Percentiles rank a stretch among this genome's conserved stretches.
phyloP scores from a whole-genome alignment of 2,329 filamentous ascomycete genomes.

The Aureobasidium sp. region DNA sequence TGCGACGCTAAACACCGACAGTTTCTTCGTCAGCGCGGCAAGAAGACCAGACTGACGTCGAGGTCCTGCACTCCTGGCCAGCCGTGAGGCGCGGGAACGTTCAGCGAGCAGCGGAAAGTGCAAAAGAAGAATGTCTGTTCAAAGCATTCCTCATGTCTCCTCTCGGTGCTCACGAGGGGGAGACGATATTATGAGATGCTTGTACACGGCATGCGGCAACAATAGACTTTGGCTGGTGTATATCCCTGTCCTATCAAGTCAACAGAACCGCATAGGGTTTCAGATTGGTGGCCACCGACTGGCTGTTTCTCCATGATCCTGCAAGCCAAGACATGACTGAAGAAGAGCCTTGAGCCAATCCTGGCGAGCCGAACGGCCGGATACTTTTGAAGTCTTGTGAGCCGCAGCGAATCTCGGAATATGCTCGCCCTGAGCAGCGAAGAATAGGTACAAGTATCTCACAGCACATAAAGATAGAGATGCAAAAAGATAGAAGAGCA shows the following conservation, averaged over 20 bases:
- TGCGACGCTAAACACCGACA: slow-evolving; percentile 9
- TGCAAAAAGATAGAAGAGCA: neutral
- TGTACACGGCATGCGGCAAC: neutral
- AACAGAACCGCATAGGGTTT: neutral
- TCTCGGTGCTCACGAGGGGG: neutral
- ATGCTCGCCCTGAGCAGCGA: neutral
- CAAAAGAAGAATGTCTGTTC: neutral
- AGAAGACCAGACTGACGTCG: neutral
- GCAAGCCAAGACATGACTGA: neutral
- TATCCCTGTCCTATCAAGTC: neutral
- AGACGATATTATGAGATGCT: neutral
- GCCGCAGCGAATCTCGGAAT: no score
- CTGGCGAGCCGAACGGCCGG: neutral
- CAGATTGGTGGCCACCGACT: neutral
- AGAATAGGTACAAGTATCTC: no score
- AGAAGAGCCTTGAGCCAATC: neutral
- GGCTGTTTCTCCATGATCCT: neutral
- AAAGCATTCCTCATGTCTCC: neutral
- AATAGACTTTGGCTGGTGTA: neutral
- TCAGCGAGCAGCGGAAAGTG: neutral
- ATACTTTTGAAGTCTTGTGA: no score
- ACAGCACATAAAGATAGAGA: neutral
- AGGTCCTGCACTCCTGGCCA: neutral
- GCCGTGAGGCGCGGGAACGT: neutral
- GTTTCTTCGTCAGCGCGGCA: slow-evolving; percentile 5